Percentiles rank a stretch among this genome's conserved stretches.
These are phyloP conservation scores for Benincasa hispida DNA, from an alignment of 306 rosid genomes.

Conservation along the genomic window DNA sequence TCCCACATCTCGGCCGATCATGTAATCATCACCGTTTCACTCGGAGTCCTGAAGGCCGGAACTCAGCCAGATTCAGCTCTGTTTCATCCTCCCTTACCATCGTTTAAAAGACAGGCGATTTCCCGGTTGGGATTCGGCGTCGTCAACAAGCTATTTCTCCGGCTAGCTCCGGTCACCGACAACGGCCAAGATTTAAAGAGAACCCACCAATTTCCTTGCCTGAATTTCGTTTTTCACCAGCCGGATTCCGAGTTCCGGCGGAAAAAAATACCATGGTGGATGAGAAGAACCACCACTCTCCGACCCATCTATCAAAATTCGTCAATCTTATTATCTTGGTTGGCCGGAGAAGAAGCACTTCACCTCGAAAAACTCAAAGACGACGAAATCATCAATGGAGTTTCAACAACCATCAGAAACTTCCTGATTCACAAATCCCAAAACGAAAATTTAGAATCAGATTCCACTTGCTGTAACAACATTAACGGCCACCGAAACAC, in stretches of 20 bases:
- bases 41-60: conserved; percentile 88
- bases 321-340: conserved; percentile 67
- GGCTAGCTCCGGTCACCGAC: conserved; percentile 23
- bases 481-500: conserved; percentile 20
- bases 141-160: conserved; percentile 84
- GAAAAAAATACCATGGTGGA: conserved; percentile 87
- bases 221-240: conserved; percentile 68
- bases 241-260: conserved; percentile 42
- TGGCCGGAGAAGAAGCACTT: conserved; percentile 78
- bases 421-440: conserved; percentile 23
- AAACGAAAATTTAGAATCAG: conserved; percentile 14
- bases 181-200: background rate
- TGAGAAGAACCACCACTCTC: conserved; percentile 67
- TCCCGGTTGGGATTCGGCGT: conserved; percentile 94
- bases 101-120: conserved; percentile 65
- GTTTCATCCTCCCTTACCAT: conserved; percentile 76
- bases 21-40: conserved; percentile 74
- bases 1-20: conserved; percentile 66
- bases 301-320: conserved; percentile 64
- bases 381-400: conserved; percentile 61
- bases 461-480: background rate
- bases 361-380: conserved; percentile 61
- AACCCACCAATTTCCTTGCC: conserved; percentile 32
- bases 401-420: conserved; percentile 44
- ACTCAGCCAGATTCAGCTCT: conserved; percentile 39